Evolutionary conservation across 1,139 yeast genomes (phyloP), one percentile per base, ranked within the genome.

Genomic region (Torulaspora pretoriensis): DNA sequence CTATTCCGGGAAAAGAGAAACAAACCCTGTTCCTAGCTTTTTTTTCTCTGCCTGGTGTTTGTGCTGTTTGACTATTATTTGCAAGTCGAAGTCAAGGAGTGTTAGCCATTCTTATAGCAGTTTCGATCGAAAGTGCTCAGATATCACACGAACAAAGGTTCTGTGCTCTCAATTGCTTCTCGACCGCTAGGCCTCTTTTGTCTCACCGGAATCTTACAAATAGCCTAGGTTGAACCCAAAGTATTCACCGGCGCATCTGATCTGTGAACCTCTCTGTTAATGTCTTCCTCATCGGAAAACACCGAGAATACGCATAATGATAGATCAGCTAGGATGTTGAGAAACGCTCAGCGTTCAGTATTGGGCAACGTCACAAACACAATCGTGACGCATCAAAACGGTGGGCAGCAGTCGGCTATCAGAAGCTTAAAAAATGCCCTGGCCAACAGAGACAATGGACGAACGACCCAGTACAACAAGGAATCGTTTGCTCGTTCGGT

Each of bases 291-390:
- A 31, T 48, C 54, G 35, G 50, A 47, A 29, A 52, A 50, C 40
- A 52, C 47, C 12, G 61, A 57, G 37, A 56, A 53, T 43, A 42
- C 54, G 42, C 59, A 54, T 38, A 54, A 53, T 43, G 53, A 51
- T 33, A 51, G 56, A 39, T 51, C 61, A 16, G 48, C 58, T 36
- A 59, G 55, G 48, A 45, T 54, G 17, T 43, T 54, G 17, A 51
- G 59, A 40, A 59, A 51, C 39, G 61, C 54, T n/a, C 62, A 55
- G 49, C 50, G 66, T 36, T 45, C 63, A 30, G 67, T 63, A 22
- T 49, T 63, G 39, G 56, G 60, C 39, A 63, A 63, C 42, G 67
- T 63, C 12, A 63, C 67, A 19, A 61, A 63, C 43, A 61, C 65
- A 12, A 54, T 60, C 23, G 37, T 54, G 24, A 48, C 57, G 8